Evolutionary conservation across 129 eudicot genomes (phyloP), one percentile per base, ranked within the genome.

Genomic region (Chrysanthemum lavandulifolium): DNA sequence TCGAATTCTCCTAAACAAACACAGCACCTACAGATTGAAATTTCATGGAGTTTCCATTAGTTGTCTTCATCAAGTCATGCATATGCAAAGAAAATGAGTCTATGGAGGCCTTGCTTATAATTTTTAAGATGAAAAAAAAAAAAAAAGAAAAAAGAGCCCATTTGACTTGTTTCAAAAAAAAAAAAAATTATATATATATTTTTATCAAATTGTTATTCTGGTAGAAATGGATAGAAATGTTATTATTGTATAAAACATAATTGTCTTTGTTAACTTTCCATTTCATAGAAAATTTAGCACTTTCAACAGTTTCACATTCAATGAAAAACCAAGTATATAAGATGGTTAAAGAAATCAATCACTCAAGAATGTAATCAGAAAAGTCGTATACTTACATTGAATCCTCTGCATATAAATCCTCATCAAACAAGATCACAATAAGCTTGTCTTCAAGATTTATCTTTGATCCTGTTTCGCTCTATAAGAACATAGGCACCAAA

Each of bases 1-100:
- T 84, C 81, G 13, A 86, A 89, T 77, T 86, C 92, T 40, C 92
- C 96, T 73, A 89, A 71, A 72, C 96, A 89, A 68, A 89, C 89
- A 78, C 96, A 89, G 63, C 92, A 89, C 84, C 96, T 86, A 74
- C 52, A 65, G 0, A 53, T 36, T 53, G 2, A 71, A 64, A 6
- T 56, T 70, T 56, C 72, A 64, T 70, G 2, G 4, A 61, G 23
- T 68, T 60, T 23, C 18, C 45, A 14, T 80, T 49, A 79, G 70
- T 13, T 69, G 60, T 10, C 3, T 57, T 45, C 67, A 58, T 57
- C 65, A 71, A 13, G 56, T 72, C 27, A 43, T 47, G 13, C 15
- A 25, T 21, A 5, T 60, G 9, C 13, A 60, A 72, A 72, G 21
- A 58, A 52, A 10, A 13, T 8, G 25, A 61, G 53, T 61, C 19